Percentiles rank a stretch among this genome's conserved stretches.
These are phyloP conservation scores for Echinochloa phyllopogon DNA, from an alignment of 176 grass and related monocot species.

Conservation along the genomic window DNA sequence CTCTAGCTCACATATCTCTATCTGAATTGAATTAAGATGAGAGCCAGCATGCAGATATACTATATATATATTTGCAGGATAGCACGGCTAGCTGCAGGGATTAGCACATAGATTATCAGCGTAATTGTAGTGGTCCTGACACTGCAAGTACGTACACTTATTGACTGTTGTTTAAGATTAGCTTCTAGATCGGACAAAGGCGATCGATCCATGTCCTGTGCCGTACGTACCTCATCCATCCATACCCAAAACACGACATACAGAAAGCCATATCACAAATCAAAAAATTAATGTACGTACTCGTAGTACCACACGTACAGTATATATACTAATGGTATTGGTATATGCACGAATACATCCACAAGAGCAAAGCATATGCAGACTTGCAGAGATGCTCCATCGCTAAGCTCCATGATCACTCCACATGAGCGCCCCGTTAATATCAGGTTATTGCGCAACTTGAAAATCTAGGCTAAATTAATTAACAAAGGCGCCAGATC, in stretches of 20 bases:
- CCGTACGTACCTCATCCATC: conserved; percentile 52
- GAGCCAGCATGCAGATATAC: not conserved
- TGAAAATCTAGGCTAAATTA: conserved; percentile 3
- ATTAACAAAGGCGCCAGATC: conserved; percentile 22
- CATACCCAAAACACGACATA: not conserved
- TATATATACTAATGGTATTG: not conserved
- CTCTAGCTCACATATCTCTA: not conserved
- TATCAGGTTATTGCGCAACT: not conserved
- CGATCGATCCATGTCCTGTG: not conserved
- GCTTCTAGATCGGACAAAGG: conserved; percentile 30
- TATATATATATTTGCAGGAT: not conserved
- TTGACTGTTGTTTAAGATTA: not conserved
- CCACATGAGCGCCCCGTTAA: conserved; percentile 37
- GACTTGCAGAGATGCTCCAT: not conserved
- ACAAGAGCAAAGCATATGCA: not conserved
- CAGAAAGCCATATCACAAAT: not conserved
- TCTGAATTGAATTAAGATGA: conserved; percentile 13
- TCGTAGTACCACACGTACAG: no score
- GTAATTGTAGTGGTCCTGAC: conserved; percentile 5
- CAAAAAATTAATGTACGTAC: not conserved
- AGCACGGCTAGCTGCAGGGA: not conserved
- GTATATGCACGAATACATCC: not conserved
- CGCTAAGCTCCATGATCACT: conserved; percentile 34
- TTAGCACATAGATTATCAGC: not conserved
- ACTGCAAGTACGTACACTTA: conserved; percentile 12